These are phyloP conservation scores for Acacia melanoxylon DNA, from an alignment of 306 rosid species.

Conservation along the genomic window DNA sequence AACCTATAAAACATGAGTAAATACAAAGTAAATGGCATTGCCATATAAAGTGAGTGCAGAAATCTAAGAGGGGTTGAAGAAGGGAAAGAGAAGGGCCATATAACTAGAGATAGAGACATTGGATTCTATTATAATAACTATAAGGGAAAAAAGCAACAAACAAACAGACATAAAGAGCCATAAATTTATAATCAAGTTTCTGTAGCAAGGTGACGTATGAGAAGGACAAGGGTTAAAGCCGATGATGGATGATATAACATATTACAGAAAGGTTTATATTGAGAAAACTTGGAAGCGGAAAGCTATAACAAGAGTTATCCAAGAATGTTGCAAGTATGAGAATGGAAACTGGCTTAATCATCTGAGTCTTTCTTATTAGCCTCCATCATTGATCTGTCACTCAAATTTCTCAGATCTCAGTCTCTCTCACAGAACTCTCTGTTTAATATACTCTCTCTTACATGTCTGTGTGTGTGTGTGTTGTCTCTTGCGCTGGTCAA, in stretches of 20 bases:
- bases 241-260: not conserved
- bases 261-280: conserved; percentile 7
- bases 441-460: too few relatives aligned
- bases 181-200: not conserved
- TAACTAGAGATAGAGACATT: conserved; percentile 19
- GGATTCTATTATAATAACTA: conserved; percentile 31
- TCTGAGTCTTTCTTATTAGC: conserved; percentile 27
- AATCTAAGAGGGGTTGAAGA: not conserved
- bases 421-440: too few relatives aligned
- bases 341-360: conserved; percentile 37
- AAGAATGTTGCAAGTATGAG: conserved; percentile 27
- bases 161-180: not conserved
- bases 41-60: not conserved
- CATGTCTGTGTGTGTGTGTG: not conserved
- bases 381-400: conserved; percentile 40
- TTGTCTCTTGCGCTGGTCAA: conserved; percentile 23
- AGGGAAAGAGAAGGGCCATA: not conserved
- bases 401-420: not conserved
- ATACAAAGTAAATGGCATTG: not conserved
- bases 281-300: conserved; percentile 34
- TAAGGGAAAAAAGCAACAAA: not conserved
- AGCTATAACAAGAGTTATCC: conserved; percentile 26
- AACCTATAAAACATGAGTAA: not conserved
- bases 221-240: not conserved
- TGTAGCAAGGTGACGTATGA: not conserved